phyloP scores from a whole-genome alignment of 1,284 basidiomycete species.

The Ganoderma lucidum region DNA sequence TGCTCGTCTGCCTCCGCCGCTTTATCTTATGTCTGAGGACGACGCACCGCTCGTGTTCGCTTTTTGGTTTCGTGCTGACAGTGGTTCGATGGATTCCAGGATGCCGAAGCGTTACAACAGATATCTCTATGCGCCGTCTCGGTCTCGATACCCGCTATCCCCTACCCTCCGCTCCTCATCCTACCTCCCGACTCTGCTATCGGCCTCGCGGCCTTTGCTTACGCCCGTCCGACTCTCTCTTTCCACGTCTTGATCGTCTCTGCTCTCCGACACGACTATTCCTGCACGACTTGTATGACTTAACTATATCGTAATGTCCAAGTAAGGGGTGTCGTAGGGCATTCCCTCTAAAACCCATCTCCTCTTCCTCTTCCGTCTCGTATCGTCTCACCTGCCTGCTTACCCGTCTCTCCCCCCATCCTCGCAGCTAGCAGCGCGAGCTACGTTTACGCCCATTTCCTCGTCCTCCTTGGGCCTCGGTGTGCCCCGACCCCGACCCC shows the following conservation, averaged over 20 bases:
- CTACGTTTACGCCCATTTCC: not conserved
- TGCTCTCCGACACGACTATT: conserved; percentile 17
- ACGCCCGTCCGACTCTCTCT: not conserved
- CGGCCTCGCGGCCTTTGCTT: not conserved
- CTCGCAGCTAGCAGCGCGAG: not conserved
- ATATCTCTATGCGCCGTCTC: conserved; percentile 4
- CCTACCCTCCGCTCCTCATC: not conserved
- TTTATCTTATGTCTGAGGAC: not conserved
- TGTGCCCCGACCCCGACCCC: too few relatives aligned
- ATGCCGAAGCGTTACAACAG: not conserved
- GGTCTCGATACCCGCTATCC: not conserved
- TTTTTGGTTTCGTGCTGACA: conserved; percentile 20
- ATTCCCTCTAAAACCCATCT: conserved; percentile 24
- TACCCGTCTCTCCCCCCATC: not conserved
- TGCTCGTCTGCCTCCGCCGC: conserved; percentile 1
- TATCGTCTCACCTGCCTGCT: not conserved
- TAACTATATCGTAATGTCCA: conserved; percentile 25
- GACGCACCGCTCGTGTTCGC: not conserved
- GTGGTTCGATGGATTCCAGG: conserved; percentile 14
- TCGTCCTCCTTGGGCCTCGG: not conserved
- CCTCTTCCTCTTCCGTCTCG: not conserved
- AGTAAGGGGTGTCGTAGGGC: conserved; percentile 39
- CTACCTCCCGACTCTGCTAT: not conserved
- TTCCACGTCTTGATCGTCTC: not conserved
- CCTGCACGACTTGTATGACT: conserved; percentile 27